Percentiles rank a stretch among this genome's conserved stretches.
Evolutionary conservation across 768 basidiomycete genomes (phyloP).

Genomic region (Leucocoprinus sp.): DNA sequence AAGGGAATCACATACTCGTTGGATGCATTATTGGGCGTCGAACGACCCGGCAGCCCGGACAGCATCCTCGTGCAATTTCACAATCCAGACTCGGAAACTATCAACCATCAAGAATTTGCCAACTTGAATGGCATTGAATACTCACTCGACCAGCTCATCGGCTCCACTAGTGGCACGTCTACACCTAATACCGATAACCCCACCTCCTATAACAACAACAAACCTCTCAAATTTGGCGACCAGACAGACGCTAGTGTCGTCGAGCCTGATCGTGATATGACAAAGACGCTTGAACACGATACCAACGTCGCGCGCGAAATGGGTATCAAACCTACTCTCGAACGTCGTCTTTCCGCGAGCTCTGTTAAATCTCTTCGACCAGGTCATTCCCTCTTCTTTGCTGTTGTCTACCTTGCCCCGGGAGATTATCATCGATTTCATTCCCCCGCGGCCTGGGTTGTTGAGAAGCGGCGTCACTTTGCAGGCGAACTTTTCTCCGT

Average conservation of each 20-base stretch:
- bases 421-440: conserved; percentile 99
- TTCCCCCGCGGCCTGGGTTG: conserved; percentile 93
- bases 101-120: conserved; percentile 87
- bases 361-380: conserved; percentile 48
- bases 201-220: conserved; percentile 27
- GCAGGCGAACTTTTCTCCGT: conserved; percentile 95
- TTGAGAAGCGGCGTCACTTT: conserved; percentile 92
- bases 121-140: conserved; percentile 97
- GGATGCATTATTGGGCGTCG: conserved; percentile 83
- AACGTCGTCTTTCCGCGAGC: conserved; percentile 22
- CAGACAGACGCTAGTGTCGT: conserved; percentile 72
- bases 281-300: conserved; percentile 58
- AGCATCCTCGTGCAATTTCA: conserved; percentile 27
- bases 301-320: conserved; percentile 66
- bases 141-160: conserved; percentile 84
- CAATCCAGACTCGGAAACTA: conserved; percentile 47
- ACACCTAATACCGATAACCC: conserved; percentile 5
- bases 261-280: conserved; percentile 39
- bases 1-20: conserved; percentile 97
- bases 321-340: conserved; percentile 35
- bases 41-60: conserved; percentile 39
- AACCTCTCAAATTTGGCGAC: conserved; percentile 52
- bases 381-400: conserved; percentile 83
- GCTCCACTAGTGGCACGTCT: conserved; percentile 23
- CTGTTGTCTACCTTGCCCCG: conserved; percentile 95